Percentiles rank a stretch among this genome's conserved stretches.
Evolutionary conservation across 306 rosid genomes (phyloP).

Genomic region (Castanospermum australe): DNA sequence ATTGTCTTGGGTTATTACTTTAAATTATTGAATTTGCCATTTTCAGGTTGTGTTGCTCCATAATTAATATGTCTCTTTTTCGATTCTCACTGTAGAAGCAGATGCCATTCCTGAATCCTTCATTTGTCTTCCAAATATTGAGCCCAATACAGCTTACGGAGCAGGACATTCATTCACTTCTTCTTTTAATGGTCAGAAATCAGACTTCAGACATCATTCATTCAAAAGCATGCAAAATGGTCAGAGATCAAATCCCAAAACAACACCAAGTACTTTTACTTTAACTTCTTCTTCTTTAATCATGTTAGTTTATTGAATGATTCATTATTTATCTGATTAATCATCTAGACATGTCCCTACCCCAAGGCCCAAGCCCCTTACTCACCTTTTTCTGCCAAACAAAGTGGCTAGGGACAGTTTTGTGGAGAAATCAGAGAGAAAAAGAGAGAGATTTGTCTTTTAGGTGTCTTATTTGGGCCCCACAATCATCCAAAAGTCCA

Average conservation of each 20-base stretch:
- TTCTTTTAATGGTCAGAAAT: too few species aligned
- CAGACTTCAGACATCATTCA: slow-evolving; percentile 27
- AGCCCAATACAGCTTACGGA: slow-evolving; percentile 20
- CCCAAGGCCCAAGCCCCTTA: neutral
- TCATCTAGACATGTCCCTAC: slow-evolving; percentile 14
- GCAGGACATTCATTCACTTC: too few species aligned
- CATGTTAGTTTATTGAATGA: neutral
- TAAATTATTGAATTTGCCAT: too few species aligned
- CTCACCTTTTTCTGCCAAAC: neutral
- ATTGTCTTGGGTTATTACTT: too few species aligned
- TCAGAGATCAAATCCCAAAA: slow-evolving; percentile 16
- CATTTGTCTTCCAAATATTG: slow-evolving; percentile 25
- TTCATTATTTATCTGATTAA: slow-evolving; percentile 11
- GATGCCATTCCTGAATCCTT: slow-evolving; percentile 12
- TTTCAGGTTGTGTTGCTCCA: neutral
- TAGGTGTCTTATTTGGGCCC: slow-evolving; percentile 43
- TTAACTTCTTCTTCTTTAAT: slow-evolving; percentile 9
- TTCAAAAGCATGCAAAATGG: slow-evolving; percentile 38
- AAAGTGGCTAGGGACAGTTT: slow-evolving; percentile 6
- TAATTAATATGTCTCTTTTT: slow-evolving; percentile 6
- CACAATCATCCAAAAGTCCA: slow-evolving; percentile 22
- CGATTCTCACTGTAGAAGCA: neutral
- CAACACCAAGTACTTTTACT: neutral
- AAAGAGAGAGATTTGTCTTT: slow-evolving; percentile 33
- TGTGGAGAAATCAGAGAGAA: neutral